Base-by-base conservation (phyloP, 768 basidiomycete species). In the Phylloporus rhodoxanthus region DNA sequence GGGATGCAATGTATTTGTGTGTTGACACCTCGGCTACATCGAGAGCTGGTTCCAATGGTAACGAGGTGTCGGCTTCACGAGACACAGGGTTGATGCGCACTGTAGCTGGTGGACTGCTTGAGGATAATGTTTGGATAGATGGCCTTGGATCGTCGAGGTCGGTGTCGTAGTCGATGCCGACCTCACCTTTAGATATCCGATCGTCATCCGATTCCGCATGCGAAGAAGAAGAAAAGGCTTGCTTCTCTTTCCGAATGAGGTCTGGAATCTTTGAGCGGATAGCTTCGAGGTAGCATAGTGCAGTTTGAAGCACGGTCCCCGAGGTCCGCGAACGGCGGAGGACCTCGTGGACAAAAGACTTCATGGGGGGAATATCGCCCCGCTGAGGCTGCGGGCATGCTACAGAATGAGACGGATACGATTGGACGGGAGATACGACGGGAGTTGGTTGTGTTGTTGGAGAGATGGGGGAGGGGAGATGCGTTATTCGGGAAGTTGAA, bases 341-440 rank as follows among this genome's bases (percentile, higher is more conserved):
- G 8, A 93, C 87, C 68, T 95, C 91, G 62, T 90, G 86, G 25
- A 95, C 88, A 59, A 95, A 95, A 5, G 77, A 74, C 55, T 79
- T 83, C 55, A 90, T 76, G 8, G 86, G 83, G 8, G 80, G 70
- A 15, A 80, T 62, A 41, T 74, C 72, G 54, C 62, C 58, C 10
- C 47, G 59, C 13, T 59, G 54, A 25, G 39, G 37, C 25, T 54
- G 62, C 26, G 55, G 38, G 42, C 13, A 47, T 2, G 40, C 15
- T 6, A 48, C 38, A 51, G 48, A 56, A 33, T 57, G 65, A 19
- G 54, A n/a, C 9, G 64, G 58, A 43, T 67, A 61, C 5, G 63
- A 50, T 14, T 70, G 55, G 10, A 64, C 47, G 8, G 71, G 62
- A 2, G 70, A 66, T 11, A 44, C 33, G 28, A 60, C 55, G 25